Base-by-base conservation (phyloP, 768 basidiomycete genomes). In the Lyophyllum shimeji region DNA sequence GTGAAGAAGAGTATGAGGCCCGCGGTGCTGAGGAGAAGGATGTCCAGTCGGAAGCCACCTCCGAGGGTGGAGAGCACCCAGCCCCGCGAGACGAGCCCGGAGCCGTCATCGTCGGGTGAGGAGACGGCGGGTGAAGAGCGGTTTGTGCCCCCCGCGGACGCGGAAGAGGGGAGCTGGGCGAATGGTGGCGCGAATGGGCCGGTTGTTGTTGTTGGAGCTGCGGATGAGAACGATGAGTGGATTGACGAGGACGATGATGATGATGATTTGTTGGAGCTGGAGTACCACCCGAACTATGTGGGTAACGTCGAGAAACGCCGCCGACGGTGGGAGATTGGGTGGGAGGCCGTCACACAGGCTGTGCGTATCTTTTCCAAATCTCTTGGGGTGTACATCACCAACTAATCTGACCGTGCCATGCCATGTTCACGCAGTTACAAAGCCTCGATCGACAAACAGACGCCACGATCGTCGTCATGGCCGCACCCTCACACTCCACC, bases 41-140 rank as follows among this genome's bases (percentile, higher is more conserved):
- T 64, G 5, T 61, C 70, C 21, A 63, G 60, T 34, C 70, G 85
- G 33, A 84, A 84, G 64, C 86, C 85, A 1, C 90, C 90, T 1
- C 89, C 87, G 9, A 77, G 90, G 12, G 90, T 92, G 17, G 87
- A 90, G 63, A 91, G 89, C 62, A 93, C 90, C 0, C 89, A 91
- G 62, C 89, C 90, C 7, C 74, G 89, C 40, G 90, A 92, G 60
- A 91, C 89, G 11, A 90, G 86, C 59, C 89, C 88, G 0, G 90
- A 91, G 71, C 79, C 82, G 44, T 86, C 85, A 9, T 85, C 85
- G 0, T 85, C 83, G 17, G 89, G 89, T 1, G 90, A 92, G 66
- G 89, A 90, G 69, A 90, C 87, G 1, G 88, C 89, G 0, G 90
- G 88, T 0, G 90, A 90, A 64, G 82, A 75, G 23, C 60, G 61